phyloP scores from a whole-genome alignment of 106 monocot species.

The Dendrobium nobile region DNA sequence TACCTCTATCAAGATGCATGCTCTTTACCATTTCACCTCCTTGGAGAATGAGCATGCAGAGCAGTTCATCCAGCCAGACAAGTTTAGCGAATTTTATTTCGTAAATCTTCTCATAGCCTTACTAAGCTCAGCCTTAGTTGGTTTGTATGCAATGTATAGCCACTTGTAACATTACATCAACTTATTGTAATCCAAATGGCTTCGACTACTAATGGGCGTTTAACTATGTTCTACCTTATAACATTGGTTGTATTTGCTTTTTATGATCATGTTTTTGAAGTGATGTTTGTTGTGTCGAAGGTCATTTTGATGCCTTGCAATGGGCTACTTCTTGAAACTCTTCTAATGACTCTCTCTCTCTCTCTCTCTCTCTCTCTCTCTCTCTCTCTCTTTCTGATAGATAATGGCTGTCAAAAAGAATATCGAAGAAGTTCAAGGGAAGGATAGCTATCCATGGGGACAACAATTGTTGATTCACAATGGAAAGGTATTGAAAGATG shows the following conservation, averaged over 20 bases:
- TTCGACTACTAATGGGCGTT: background rate
- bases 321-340: background rate
- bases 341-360: background rate
- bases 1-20: background rate
- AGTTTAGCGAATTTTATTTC: background rate
- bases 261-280: background rate
- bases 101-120: background rate
- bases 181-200: background rate
- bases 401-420: slow-evolving; percentile 96
- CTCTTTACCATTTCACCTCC: background rate
- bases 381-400: slow-evolving; percentile 19
- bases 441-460: slow-evolving; percentile 87
- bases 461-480: slow-evolving; percentile 89
- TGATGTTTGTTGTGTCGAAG: background rate
- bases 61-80: background rate
- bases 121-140: background rate
- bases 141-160: background rate
- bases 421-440: slow-evolving; percentile 89
- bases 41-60: background rate
- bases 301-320: background rate
- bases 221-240: background rate
- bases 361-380: background rate
- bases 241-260: background rate
- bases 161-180: background rate
- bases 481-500: slow-evolving; percentile 97